Conservation (phyloP, 805 yeast species). For the Candida chauliodis region DNA sequence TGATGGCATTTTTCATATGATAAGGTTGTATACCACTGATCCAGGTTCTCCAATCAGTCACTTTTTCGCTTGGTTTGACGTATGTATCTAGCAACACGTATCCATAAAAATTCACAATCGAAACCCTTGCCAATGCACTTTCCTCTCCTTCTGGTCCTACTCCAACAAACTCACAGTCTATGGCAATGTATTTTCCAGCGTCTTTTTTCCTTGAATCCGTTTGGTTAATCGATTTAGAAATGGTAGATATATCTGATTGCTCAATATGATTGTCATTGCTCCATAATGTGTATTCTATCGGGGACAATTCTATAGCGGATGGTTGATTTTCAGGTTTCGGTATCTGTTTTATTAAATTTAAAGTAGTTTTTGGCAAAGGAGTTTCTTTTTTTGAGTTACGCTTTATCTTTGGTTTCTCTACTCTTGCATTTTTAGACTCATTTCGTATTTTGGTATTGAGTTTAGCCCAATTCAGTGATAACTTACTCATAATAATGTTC, state of each 20-base stretch:
- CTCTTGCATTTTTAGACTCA: constrained; percentile 7
- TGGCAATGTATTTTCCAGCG: constrained; percentile 72
- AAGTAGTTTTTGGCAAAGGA: constrained; percentile 1
- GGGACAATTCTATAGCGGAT: constrained; percentile 3
- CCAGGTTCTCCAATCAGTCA: constrained; percentile 91
- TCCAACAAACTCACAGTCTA: constrained; percentile 95
- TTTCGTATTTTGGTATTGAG: constrained; percentile 13
- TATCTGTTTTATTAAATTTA: constrained; percentile 5
- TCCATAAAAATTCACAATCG: constrained; percentile 82
- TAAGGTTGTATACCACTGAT: constrained; percentile 80
- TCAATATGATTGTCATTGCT: constrained; percentile 20
- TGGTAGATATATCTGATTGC: constrained; percentile 10
- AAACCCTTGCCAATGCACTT: constrained; percentile 80
- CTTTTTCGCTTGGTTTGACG: constrained; percentile 71
- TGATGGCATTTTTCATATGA: constrained; percentile 64
- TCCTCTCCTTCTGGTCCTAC: constrained; percentile 70
- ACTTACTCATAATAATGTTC: constrained; percentile 9
- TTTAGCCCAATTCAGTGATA: constrained; percentile 25
- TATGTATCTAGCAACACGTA: constrained; percentile 64
- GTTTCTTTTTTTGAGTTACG: constrained; percentile 4
- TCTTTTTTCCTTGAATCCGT: constrained; percentile 28
- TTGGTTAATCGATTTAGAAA: constrained; percentile 1
- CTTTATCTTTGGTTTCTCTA: constrained; percentile 11
- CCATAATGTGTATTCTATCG: constrained; percentile 24
- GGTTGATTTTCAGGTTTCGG: constrained; percentile 2